Evolutionary conservation across 805 yeast genomes (phyloP).

Genomic region (Teunomyces pallodes): DNA sequence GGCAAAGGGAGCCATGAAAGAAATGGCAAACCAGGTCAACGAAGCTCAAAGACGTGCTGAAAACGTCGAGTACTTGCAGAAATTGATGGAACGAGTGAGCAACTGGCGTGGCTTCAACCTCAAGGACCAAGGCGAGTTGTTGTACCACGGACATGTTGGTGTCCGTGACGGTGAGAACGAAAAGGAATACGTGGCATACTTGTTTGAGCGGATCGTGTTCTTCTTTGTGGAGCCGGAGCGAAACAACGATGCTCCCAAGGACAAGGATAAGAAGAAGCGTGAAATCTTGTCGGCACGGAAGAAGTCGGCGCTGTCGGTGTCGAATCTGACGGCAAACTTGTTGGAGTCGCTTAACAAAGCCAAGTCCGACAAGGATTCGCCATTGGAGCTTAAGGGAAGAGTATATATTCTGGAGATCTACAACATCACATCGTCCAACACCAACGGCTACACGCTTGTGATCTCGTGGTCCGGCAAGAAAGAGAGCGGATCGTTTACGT

Average conservation of each 20-base stretch:
- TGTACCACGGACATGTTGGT: conserved; percentile 69
- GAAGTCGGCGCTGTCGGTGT: conserved; percentile 40
- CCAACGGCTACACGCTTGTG: conserved; percentile 56
- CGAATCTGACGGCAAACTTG: conserved; percentile 33
- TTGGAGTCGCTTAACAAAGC: conserved; percentile 33
- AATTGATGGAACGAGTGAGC: conserved; percentile 67
- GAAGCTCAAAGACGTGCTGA: conserved; percentile 93
- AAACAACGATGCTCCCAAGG: conserved; percentile 16
- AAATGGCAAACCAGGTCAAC: conserved; percentile 83
- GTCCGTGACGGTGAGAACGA: conserved; percentile 71
- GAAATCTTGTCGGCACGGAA: conserved; percentile 47
- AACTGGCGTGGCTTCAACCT: conserved; percentile 93
- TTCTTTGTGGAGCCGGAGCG: conserved; percentile 37
- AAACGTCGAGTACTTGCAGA: conserved; percentile 67
- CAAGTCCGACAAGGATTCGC: conserved; percentile 22
- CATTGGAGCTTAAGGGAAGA: conserved; percentile 69
- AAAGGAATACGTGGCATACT: conserved; percentile 83
- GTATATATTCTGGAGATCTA: conserved; percentile 69
- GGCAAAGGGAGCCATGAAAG: conserved; percentile 74
- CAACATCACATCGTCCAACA: conserved; percentile 36
- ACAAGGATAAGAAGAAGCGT: conserved; percentile 33
- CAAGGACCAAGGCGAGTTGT: conserved; percentile 77
- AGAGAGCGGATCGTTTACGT: conserved; percentile 82
- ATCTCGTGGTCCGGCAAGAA: conserved; percentile 82
- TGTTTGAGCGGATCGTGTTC: conserved; percentile 68